A percentile compares a stretch with the other conserved stretches of the same genome.
Evolutionary conservation across 129 eudicot genomes (phyloP).

Genomic region (Arctium lappa): DNA sequence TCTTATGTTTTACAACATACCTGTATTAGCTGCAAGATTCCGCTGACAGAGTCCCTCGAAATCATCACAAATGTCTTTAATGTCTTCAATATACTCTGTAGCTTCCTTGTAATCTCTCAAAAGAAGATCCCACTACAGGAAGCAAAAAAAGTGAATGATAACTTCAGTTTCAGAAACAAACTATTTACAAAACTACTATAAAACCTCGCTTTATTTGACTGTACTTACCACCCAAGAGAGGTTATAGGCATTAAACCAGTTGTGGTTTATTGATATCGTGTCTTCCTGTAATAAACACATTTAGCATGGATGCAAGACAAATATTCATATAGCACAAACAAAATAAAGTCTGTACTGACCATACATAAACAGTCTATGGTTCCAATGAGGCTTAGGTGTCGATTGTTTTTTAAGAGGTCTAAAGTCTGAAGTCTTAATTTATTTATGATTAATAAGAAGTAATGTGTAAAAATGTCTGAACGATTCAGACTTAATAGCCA

Average conservation of each 20-base stretch:
- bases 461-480: too few species aligned
- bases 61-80: slow-evolving; percentile 87
- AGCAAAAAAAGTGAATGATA: slow-evolving; percentile 7
- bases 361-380: neutral
- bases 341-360: neutral
- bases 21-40: slow-evolving; percentile 93
- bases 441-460: too few species aligned
- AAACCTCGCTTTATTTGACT: slow-evolving; percentile 1
- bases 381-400: neutral
- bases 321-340: slow-evolving; percentile 9
- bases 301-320: neutral
- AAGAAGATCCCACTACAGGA: slow-evolving; percentile 78
- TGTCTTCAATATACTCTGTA: slow-evolving; percentile 73
- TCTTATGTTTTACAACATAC: slow-evolving; percentile 24
- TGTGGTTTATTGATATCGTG: slow-evolving; percentile 90
- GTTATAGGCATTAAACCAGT: slow-evolving; percentile 94
- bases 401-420: too few species aligned
- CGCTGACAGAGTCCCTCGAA: slow-evolving; percentile 95
- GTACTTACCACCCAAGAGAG: slow-evolving; percentile 87
- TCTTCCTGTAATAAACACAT: slow-evolving; percentile 70
- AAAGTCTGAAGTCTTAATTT: too few species aligned
- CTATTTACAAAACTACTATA: neutral
- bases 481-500: too few species aligned
- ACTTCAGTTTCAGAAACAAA: slow-evolving; percentile 1
- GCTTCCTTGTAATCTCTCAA: slow-evolving; percentile 81